Evolutionary conservation across 306 rosid species (phyloP), one percentile per base, ranked within the genome.

Genomic region (Inga oerstediana): DNA sequence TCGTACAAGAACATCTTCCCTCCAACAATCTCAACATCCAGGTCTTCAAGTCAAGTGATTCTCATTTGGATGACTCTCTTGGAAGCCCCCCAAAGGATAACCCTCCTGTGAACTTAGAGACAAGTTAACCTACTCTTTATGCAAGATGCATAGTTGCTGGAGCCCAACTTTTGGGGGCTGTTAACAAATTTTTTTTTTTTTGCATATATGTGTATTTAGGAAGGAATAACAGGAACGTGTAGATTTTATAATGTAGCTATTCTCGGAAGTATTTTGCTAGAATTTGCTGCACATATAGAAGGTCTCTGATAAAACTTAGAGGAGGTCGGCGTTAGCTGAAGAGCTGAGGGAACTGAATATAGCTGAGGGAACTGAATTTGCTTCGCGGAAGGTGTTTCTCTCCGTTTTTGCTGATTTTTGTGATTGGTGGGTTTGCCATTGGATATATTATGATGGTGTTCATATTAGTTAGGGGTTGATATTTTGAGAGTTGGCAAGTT

Each of bases 1-100:
- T 86, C 32, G 77, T 87, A 16, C 95, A 87, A 84, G 97, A 94
- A 48, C 93, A 91, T 84, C 89, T 92, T 79, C 89, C 90, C 46
- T 88, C 92, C 85, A 83, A 79, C 85, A 89, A 75, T 89, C 66
- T 91, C 85, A 89, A 83, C 86, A 64, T 83, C 74, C 92, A 84
- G 78, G 82, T 77, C 72, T 30, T 75, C 68, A 88, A 72, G 77
- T 45, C 85, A 44, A 90, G 85, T 44, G 98, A 87, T 41, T 76
- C 69, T 2, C 83, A 52, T 79, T 79, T 84, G 49, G 69, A 62
- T 78, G 88, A 79, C 83, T 86, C 61, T 11, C n/a, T 79, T 41
- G 88, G 82, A 79, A 88, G 86, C 82, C 85, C 88, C 46, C 58
- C 81, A 5, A 80, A 56, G 48, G 86, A 86, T 41, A 84, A 82